Evolutionary conservation across 441 rosid genomes (phyloP).

Genomic region (Bruguiera hainesii): DNA sequence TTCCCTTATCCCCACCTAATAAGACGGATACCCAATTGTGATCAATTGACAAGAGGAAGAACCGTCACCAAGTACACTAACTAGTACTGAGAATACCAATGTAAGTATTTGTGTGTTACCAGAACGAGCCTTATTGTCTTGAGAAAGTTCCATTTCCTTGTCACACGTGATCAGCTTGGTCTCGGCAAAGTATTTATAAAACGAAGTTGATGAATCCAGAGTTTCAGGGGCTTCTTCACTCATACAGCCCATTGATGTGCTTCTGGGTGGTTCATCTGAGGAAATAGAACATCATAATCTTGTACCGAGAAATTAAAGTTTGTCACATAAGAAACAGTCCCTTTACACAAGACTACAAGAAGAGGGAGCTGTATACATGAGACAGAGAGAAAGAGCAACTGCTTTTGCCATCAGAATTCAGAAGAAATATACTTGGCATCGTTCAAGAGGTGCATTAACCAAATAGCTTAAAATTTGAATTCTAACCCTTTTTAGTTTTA

Average conservation of each 20-base stretch:
- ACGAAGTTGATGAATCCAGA: constrained; percentile 17
- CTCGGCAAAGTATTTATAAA: constrained; percentile 31
- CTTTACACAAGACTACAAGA: not conserved
- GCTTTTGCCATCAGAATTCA: no score
- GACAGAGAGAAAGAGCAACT: no score
- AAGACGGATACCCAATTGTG: not conserved
- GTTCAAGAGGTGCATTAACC: no score
- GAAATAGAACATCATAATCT: not conserved
- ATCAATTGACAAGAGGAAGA: no score
- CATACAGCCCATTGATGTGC: constrained; percentile 29
- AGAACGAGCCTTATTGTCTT: constrained; percentile 3
- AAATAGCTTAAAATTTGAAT: no score
- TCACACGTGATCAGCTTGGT: constrained; percentile 24
- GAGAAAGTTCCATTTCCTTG: constrained; percentile 18
- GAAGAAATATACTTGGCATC: no score
- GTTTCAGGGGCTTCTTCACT: constrained; percentile 45
- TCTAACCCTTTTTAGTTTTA: no score
- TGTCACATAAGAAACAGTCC: not conserved
- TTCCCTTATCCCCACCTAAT: constrained; percentile 27
- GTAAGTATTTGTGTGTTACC: constrained; percentile 20
- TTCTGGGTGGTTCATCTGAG: constrained; percentile 39
- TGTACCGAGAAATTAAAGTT: not conserved
- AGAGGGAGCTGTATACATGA: not conserved
- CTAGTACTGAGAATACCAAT: no score
- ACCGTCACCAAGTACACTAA: not conserved